phyloP scores from a whole-genome alignment of 768 basidiomycete genomes.

The Coprinopsis cinerea region DNA sequence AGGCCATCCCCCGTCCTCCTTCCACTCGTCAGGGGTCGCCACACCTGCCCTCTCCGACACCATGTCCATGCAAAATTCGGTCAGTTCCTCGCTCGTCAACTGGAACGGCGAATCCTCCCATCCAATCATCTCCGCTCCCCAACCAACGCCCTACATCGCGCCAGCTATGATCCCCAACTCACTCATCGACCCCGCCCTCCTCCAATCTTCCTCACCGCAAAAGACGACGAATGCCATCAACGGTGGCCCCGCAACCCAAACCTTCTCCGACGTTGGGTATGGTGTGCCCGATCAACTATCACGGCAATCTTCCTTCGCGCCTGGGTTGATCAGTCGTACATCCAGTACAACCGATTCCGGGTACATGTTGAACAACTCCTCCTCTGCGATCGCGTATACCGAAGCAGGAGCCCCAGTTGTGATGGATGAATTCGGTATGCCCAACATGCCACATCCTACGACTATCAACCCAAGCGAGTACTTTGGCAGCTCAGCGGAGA shows the following conservation, averaged over 20 bases:
- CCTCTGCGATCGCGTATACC: not conserved
- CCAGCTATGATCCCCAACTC: constrained; percentile 15
- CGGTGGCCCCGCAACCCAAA: too few relatives aligned
- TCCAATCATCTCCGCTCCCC: constrained; percentile 12
- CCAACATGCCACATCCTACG: not conserved
- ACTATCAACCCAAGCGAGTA: constrained; percentile 8
- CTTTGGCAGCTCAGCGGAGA: constrained; percentile 7
- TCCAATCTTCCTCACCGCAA: constrained; percentile 1
- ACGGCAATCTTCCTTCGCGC: not conserved
- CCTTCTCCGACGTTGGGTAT: too few relatives aligned
- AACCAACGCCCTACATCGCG: constrained; percentile 18
- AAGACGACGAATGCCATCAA: not conserved
- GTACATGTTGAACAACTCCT: not conserved
- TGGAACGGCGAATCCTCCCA: constrained; percentile 31
- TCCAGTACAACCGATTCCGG: not conserved
- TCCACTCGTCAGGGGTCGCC: constrained; percentile 12
- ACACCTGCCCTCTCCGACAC: constrained; percentile 12
- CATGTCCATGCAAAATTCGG: constrained; percentile 18
- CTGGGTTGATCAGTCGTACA: not conserved
- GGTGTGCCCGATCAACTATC: too few relatives aligned
- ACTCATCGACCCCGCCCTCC: constrained; percentile 10
- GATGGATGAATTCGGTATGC: not conserved
- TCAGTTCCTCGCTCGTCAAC: constrained; percentile 31
- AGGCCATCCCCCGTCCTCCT: constrained; percentile 10
- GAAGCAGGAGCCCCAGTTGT: not conserved